Evolutionary conservation across 495 filamentous ascomycete species (phyloP).

Genomic region (Haplographium delicatum): DNA sequence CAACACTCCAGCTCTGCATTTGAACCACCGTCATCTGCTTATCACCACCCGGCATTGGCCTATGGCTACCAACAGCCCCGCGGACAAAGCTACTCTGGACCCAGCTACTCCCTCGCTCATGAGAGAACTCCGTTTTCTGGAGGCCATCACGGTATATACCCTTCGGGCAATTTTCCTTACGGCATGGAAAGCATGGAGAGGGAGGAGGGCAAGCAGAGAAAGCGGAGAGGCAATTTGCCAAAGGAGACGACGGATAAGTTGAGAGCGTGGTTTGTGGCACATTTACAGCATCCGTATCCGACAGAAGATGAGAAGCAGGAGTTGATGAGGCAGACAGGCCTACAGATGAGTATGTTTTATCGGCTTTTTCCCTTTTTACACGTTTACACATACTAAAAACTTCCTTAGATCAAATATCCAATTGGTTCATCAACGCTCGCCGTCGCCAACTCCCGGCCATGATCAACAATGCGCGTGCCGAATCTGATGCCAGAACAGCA

Average conservation of each 20-base stretch:
- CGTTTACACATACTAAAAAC: not conserved
- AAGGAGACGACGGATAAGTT: constrained; percentile 81
- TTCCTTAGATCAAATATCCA: constrained; percentile 63
- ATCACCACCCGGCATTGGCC: constrained; percentile 5
- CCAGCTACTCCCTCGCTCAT: constrained; percentile 16
- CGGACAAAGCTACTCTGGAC: constrained; percentile 33
- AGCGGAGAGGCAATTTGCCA: constrained; percentile 71
- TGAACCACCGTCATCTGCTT: constrained; percentile 13
- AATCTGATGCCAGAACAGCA: constrained; percentile 25
- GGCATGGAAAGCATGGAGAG: constrained; percentile 24
- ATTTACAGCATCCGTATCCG: constrained; percentile 79
- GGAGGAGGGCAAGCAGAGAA: constrained; percentile 53
- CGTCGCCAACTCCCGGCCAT: constrained; percentile 69
- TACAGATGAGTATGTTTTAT: constrained; percentile 71
- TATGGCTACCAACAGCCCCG: constrained; percentile 33
- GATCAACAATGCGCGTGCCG: constrained; percentile 45
- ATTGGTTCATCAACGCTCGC: constrained; percentile 94
- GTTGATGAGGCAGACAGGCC: constrained; percentile 66
- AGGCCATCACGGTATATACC: constrained; percentile 27
- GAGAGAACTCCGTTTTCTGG: constrained; percentile 34
- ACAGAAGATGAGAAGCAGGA: constrained; percentile 87
- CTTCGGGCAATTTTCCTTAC: constrained; percentile 26
- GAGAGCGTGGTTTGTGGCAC: constrained; percentile 71
- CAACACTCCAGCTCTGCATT: constrained; percentile 15
- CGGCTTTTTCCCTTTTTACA: not conserved